Evolutionary conservation across 305 asterid species (phyloP), one percentile per base, ranked within the genome.

Genomic region (Salvia sclarea): DNA sequence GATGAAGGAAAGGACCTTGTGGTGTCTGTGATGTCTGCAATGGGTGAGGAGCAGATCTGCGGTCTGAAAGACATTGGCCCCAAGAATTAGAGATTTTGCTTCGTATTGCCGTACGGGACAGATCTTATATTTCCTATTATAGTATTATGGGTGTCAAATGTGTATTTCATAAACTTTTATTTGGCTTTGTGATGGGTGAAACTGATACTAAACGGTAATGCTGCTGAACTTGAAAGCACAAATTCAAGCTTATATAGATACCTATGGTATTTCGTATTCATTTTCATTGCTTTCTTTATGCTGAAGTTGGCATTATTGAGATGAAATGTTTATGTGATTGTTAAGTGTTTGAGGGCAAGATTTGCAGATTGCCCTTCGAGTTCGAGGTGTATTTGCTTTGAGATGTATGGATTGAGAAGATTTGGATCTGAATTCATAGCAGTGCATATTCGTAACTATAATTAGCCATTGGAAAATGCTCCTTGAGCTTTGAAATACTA

Each of bases 11-110:
- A 80, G 5, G 33, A 28, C 33, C 33, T 28, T 3, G 84, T 80
- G 48, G 76, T 77, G 70, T 55, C 77, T 4, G 84, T 80, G 37
- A 74, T 76, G 81, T 70, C 78, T 33, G 84, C 80, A 12, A 80
- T 80, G 82, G 84, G 84, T 10, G 82, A 79, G 43, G 79, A 79
- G 69, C 83, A 79, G 61, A 80, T 80, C 5, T 69, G 79, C 9
- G 79, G 64, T 17, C 73, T 80, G 8, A 80, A 80, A 38, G 81
- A 80, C 45, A 76, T 80, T 6, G 81, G 81, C 59, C 81, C 84
- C 8, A 80, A 76, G 70, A 69, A 61, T 45, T 80, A 73, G 41
- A 48, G 56, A 38, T 50, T 17, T 67, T 24, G 47, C 60, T 59
- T 50, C 30, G 24, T 8, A 9, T 60, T 10, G 49, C 63, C 17